Base-by-base conservation (phyloP, 768 basidiomycete genomes). In the Macrolepiota albuminosa region DNA sequence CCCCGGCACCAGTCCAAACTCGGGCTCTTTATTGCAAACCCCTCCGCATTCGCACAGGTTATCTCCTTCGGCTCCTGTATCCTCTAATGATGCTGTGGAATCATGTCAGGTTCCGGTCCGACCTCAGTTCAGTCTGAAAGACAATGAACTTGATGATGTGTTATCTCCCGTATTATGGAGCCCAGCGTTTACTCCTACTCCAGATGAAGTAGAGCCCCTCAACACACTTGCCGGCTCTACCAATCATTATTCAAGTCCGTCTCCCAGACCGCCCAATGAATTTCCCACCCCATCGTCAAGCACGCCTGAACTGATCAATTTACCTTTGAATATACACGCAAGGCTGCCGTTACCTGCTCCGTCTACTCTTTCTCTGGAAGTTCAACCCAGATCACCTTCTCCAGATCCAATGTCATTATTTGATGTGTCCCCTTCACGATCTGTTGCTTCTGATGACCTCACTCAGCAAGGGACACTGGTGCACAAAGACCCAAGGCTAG, bases 381-480 rank as follows among this genome's bases (percentile, higher is more conserved):
- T 10, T n/a, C 51, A 6, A 14, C 11, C 37, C 14, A 58, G 59
- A 53, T 66, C 65, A 16, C 65, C 37, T 18, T 71, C 69, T 8
- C 42, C 29, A 13, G 64, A 66, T 48, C 67, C 58, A 54, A 60
- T 58, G 6, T 63, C 52, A 6, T 52, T 64, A 33, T 59, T 60
- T n/a, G 40, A 54, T n/a, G 24, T n/a, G 10, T 21, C 13, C 33
- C 54, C 54, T 33, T 54, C 18, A 33, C 54, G n/a, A 18, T 7
- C 40, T 3, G n/a, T 39, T 29, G 18, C 10, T 42, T 31, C 16
- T 54, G 53, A 40, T 16, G 52, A 40, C 16, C 37, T 53, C 3
- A 6, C 39, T 54, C 53, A 9, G 21, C 24, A 54, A 31, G 54
- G 8, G n/a, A 54, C 29, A 42, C 29, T 6, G 39, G n/a, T 8